Conservation (phyloP, 1,284 basidiomycete species). For the Puccinia hordei region DNA sequence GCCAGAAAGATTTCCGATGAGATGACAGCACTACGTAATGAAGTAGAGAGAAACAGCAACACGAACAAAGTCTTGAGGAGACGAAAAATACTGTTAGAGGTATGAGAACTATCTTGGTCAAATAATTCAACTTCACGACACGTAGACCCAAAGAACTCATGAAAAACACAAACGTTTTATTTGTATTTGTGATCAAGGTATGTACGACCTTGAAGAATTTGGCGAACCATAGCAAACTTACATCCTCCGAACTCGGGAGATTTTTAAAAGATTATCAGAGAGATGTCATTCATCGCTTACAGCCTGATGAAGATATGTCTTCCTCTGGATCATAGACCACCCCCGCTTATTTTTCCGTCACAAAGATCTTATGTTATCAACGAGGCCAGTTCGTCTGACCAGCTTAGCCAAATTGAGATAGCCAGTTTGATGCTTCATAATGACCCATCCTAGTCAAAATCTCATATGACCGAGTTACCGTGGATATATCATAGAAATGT, state of each 20-base stretch:
- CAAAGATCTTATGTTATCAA: too few relatives aligned
- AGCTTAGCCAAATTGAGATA: too few relatives aligned
- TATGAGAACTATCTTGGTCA: background rate
- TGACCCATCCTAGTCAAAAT: too few relatives aligned
- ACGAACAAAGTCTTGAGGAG: constrained; percentile 29
- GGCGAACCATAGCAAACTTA: constrained; percentile 45
- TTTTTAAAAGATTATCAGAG: constrained; percentile 40
- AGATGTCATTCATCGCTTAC: constrained; percentile 22
- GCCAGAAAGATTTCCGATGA: constrained; percentile 9
- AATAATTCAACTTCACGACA: too few relatives aligned
- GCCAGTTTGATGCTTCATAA: too few relatives aligned
- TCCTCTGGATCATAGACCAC: background rate
- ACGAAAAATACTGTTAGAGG: constrained; percentile 41
- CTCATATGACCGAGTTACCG: too few relatives aligned
- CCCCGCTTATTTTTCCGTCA: too few relatives aligned
- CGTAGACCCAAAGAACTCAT: too few relatives aligned
- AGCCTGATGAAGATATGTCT: constrained; percentile 16
- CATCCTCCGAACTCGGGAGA: constrained; percentile 21
- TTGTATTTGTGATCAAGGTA: constrained; percentile 7
- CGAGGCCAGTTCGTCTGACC: too few relatives aligned
- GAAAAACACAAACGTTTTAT: background rate
- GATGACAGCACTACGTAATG: background rate
- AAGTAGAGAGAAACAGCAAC: constrained; percentile 8
- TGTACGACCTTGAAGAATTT: constrained; percentile 32
- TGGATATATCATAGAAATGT: too few relatives aligned